Base-by-base conservation (phyloP, 225 moss, liverwort and hornwort species). In the Rhytidiadelphus loreus region DNA sequence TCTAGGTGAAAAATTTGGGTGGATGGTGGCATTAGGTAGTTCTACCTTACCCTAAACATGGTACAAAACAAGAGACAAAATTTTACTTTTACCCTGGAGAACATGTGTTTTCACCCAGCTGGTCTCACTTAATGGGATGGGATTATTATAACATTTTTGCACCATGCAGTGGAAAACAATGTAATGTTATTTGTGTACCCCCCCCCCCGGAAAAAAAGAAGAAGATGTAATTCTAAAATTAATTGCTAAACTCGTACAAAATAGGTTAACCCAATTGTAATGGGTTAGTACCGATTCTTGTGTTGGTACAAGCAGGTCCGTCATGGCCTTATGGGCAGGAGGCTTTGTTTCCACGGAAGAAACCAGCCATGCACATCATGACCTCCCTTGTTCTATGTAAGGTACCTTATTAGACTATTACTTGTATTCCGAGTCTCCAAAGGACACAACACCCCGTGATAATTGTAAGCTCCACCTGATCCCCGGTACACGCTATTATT, bases 281-380 rank as follows among this genome's bases (percentile, higher is more conserved):
- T 11, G 28, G 7, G 12, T 30, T 83, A 22, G 88, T 83, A 91
- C 83, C 1, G 1, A 74, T 80, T 41, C 52, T 73, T 70, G 28
- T 59, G 87, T n/a, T n/a, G n/a, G n/a, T 63, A 24, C 90, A 64
- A 43, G 24, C 69, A 62, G 35, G 35, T 85, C 3, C 4, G 71
- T 80, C 12, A 64, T 70, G 53, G 33, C 13, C 35, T 76, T 53
- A 2, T 53, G 81, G 91, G 48, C 85, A 66, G 71, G 71, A 53
- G 64, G 57, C 78, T 83, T 62, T 16, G 84, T 87, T 90, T 87
- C 92, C 87, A 56, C 21, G 12, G 84, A 88, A 76, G 90, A 92
- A 90, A 92, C 92, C 75, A 57, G 56, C 76, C 87, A 84, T 84
- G 90, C 88, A 62, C 88, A 88, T 92, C 60, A 92, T 86, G 78